Evolutionary conservation across 2,329 filamentous ascomycete species (phyloP).

Genomic region (Neopestalotiopsis sp.): DNA sequence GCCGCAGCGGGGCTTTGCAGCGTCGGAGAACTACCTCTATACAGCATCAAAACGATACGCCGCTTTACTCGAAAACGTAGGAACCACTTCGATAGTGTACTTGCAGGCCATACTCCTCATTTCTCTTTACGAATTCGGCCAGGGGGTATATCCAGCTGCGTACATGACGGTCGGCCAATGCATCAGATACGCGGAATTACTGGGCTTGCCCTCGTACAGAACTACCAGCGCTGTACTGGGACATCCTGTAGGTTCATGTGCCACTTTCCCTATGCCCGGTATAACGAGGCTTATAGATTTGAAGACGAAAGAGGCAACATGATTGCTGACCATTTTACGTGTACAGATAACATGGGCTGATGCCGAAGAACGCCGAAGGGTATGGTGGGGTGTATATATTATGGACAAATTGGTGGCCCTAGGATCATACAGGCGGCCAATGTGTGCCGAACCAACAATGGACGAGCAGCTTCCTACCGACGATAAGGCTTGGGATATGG

Average conservation of each 20-base stretch:
- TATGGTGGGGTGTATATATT: constrained; percentile 55
- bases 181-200: constrained; percentile 48
- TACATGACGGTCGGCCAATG: constrained; percentile 53
- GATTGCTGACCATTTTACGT: background rate
- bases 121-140: constrained; percentile 52
- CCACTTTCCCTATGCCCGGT: background rate
- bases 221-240: constrained; percentile 43
- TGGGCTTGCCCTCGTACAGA: constrained; percentile 45
- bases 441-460: constrained; percentile 40
- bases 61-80: constrained; percentile 44
- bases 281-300: background rate
- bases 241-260: constrained; percentile 32
- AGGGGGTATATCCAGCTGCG: constrained; percentile 54
- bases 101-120: constrained; percentile 52
- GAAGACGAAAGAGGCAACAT: background rate
- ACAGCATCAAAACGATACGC: constrained; percentile 47
- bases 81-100: constrained; percentile 45
- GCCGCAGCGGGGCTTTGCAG: constrained; percentile 39
- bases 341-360: constrained; percentile 49
- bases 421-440: constrained; percentile 36
- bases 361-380: constrained; percentile 48
- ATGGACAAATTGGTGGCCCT: constrained; percentile 44
- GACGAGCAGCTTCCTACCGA: constrained; percentile 39
- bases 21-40: constrained; percentile 45
- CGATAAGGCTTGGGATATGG: constrained; percentile 47